Percentiles rank a stretch among this genome's conserved stretches.
phyloP scores from a whole-genome alignment of 805 yeast genomes.

The Debaryomyces hansenii region DNA sequence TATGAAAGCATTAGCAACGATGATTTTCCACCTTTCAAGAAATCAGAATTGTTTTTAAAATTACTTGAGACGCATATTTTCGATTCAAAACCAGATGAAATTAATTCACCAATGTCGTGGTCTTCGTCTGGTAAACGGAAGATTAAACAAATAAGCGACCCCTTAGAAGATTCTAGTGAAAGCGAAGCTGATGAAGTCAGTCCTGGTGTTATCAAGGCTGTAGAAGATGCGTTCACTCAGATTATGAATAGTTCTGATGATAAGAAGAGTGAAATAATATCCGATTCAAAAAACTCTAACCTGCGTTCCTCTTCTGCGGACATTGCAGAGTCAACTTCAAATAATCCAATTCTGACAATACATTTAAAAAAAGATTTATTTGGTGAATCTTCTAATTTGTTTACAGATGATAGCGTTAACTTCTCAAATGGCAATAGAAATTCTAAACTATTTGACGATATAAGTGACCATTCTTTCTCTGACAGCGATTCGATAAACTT shows the following conservation, averaged over 20 bases:
- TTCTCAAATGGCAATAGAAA: slow-evolving; percentile 12
- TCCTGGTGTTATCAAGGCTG: slow-evolving; percentile 54
- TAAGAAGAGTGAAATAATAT: neutral
- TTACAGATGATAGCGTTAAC: slow-evolving; percentile 21
- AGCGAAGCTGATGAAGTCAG: slow-evolving; percentile 33
- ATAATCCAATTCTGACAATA: neutral
- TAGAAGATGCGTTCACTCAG: slow-evolving; percentile 65
- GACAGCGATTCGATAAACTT: slow-evolving; percentile 31
- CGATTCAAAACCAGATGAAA: neutral
- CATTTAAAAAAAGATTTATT: slow-evolving; percentile 15
- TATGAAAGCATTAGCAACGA: slow-evolving; percentile 49
- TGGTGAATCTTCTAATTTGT: slow-evolving; percentile 31
- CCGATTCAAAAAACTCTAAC: neutral
- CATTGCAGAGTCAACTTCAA: slow-evolving; percentile 1
- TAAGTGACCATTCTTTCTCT: slow-evolving; percentile 31
- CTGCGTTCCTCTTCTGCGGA: neutral
- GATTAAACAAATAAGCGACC: neutral
- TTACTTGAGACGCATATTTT: slow-evolving; percentile 45
- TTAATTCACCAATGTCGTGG: neutral
- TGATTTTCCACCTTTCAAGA: slow-evolving; percentile 60
- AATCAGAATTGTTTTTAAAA: slow-evolving; percentile 52
- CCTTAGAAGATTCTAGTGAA: neutral
- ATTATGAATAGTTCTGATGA: slow-evolving; percentile 41
- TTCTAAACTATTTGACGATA: slow-evolving; percentile 35
- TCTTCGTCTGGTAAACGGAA: neutral